Percentiles rank a stretch among this genome's conserved stretches.
Conservation (phyloP, 345 rosid species). For the Populus davidiana region DNA sequence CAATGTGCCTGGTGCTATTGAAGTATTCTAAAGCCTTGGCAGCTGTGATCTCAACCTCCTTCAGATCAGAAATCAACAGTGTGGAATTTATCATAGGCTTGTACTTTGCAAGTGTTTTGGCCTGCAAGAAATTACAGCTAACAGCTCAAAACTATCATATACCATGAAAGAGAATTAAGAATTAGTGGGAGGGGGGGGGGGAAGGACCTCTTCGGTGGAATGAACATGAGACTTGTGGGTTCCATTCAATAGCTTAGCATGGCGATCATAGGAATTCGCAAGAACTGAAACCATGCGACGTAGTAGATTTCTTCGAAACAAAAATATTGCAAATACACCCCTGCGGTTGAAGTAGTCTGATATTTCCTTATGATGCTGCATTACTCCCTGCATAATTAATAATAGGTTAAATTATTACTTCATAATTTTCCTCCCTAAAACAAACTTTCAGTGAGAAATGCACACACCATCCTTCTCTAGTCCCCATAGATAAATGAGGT, state of each 20-base stretch:
- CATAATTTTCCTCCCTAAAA: background rate
- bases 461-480: background rate
- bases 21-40: constrained; percentile 58
- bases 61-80: constrained; percentile 57
- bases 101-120: constrained; percentile 70
- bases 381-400: constrained; percentile 57
- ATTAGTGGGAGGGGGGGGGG: too few species aligned
- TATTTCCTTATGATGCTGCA: constrained; percentile 61
- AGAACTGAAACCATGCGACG: constrained; percentile 83
- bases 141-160: constrained; percentile 9
- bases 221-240: constrained; percentile 98
- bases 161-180: background rate
- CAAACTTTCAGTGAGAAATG: background rate
- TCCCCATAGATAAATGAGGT: background rate
- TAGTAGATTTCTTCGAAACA: constrained; percentile 72
- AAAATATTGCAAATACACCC: constrained; percentile 72
- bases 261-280: constrained; percentile 81
- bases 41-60: constrained; percentile 54
- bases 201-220: constrained; percentile 71
- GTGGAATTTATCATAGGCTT: constrained; percentile 73
- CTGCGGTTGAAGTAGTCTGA: constrained; percentile 76
- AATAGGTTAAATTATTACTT: background rate
- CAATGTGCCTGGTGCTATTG: constrained; percentile 68
- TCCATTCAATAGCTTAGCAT: constrained; percentile 86
- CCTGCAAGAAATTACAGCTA: constrained; percentile 41